Evolutionary conservation across 495 filamentous ascomycete species (phyloP).

Genomic region (Aspergillus avenaceus): DNA sequence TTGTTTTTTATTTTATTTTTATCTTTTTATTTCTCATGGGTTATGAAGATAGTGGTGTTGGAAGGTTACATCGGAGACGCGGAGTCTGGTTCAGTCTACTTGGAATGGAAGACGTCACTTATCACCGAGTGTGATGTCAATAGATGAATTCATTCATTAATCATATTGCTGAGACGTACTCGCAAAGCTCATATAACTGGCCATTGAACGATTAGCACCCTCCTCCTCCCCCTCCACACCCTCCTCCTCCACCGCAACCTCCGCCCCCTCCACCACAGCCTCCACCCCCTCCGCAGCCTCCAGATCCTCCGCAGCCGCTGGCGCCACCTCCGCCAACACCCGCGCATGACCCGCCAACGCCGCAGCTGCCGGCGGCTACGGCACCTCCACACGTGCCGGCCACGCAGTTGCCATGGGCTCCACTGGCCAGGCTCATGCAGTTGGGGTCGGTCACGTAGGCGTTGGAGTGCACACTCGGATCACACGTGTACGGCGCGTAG

Average conservation of each 20-base stretch:
- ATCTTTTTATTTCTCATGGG: too few relatives aligned
- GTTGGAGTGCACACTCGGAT: slow-evolving; percentile 35
- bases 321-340: slow-evolving; percentile 38
- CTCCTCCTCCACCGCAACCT: slow-evolving; percentile 17
- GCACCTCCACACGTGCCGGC: slow-evolving; percentile 48
- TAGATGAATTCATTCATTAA: too few relatives aligned
- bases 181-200: background rate
- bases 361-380: slow-evolving; percentile 51
- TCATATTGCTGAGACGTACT: too few relatives aligned
- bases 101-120: too few relatives aligned
- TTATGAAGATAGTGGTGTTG: too few relatives aligned
- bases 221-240: slow-evolving; percentile 21
- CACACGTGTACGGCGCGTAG: slow-evolving; percentile 51
- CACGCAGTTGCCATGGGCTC: slow-evolving; percentile 42
- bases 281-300: slow-evolving; percentile 30
- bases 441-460: slow-evolving; percentile 41
- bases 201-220: slow-evolving; percentile 11
- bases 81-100: too few relatives aligned
- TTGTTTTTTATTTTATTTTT: too few relatives aligned
- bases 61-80: too few relatives aligned
- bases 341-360: slow-evolving; percentile 33
- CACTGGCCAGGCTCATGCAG: slow-evolving; percentile 40
- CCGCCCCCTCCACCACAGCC: slow-evolving; percentile 25
- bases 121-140: too few relatives aligned
- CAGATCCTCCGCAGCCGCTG: slow-evolving; percentile 36